Evolutionary conservation across 345 rosid genomes (phyloP).

Genomic region (Rubroshorea leprosula): DNA sequence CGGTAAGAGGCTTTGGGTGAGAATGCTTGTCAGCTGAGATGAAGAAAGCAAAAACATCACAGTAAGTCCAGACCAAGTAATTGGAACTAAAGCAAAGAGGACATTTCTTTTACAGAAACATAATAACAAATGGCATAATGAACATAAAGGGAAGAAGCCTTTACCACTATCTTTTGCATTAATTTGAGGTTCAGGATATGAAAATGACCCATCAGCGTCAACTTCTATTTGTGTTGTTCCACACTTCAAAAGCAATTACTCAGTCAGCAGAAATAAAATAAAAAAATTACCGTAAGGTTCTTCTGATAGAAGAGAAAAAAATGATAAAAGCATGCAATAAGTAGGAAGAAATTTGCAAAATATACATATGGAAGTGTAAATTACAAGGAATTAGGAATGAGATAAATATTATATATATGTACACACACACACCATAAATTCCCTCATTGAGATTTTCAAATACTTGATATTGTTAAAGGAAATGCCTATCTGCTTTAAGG

Average conservation of each 20-base stretch:
- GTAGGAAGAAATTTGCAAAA: neutral
- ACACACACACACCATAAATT: too few species aligned
- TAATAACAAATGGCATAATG: neutral
- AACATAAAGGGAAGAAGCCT: neutral
- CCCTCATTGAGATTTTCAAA: neutral
- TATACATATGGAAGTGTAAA: neutral
- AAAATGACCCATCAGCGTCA: constrained; percentile 72
- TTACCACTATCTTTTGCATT: constrained; percentile 49
- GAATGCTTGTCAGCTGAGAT: constrained; percentile 71
- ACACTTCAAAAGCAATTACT: constrained; percentile 33
- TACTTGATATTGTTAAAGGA: neutral
- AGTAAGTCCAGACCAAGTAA: neutral
- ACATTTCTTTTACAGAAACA: neutral
- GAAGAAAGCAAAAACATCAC: constrained; percentile 2
- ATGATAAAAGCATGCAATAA: neutral
- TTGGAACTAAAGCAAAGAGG: neutral
- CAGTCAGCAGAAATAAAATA: constrained; percentile 16
- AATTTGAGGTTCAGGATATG: constrained; percentile 57
- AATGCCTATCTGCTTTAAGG: neutral
- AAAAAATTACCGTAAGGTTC: neutral
- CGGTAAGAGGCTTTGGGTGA: constrained; percentile 65
- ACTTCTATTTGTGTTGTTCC: constrained; percentile 88
- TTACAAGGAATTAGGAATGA: neutral
- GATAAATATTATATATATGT: neutral
- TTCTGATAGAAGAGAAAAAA: neutral